These are phyloP conservation scores for Davidsoniella neocaledoniae DNA, from an alignment of 2,329 filamentous ascomycete species.

Conservation along the genomic window DNA sequence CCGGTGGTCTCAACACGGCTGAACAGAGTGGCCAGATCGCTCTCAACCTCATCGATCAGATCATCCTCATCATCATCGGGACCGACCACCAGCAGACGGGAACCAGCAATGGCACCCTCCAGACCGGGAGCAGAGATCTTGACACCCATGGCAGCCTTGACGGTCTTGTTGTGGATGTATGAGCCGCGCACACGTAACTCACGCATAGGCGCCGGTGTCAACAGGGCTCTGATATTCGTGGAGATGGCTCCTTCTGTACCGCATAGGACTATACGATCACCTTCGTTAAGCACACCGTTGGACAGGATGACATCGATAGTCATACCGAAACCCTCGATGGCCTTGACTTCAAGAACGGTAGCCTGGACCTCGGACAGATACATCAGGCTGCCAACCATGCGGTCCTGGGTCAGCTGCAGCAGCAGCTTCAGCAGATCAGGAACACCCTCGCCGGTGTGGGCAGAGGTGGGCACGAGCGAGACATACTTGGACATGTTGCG, in stretches of 20 bases:
- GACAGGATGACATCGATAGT: constrained; percentile 95
- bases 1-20: constrained; percentile 83
- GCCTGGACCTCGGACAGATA: constrained; percentile 96
- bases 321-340: constrained; percentile 95
- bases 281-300: constrained; percentile 87
- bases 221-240: constrained; percentile 84
- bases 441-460: constrained; percentile 97
- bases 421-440: constrained; percentile 97
- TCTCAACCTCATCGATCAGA: constrained; percentile 89
- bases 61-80: constrained; percentile 95
- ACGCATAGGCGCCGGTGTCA: constrained; percentile 84
- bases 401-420: constrained; percentile 79
- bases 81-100: constrained; percentile 81
- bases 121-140: constrained; percentile 96
- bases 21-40: constrained; percentile 79
- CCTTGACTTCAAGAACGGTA: constrained; percentile 96
- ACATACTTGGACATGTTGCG: constrained; percentile 91
- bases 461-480: constrained; percentile 92
- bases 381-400: constrained; percentile 95
- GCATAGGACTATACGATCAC: constrained; percentile 85
- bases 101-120: constrained; percentile 91
- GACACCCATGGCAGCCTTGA: constrained; percentile 95
- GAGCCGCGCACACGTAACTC: constrained; percentile 88
- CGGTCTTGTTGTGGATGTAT: constrained; percentile 98
- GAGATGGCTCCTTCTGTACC: constrained; percentile 92